A percentile compares a stretch with the other conserved stretches of the same genome.
phyloP scores from a whole-genome alignment of 2,329 filamentous ascomycete species.

The Penicillium fuscoglaucum region DNA sequence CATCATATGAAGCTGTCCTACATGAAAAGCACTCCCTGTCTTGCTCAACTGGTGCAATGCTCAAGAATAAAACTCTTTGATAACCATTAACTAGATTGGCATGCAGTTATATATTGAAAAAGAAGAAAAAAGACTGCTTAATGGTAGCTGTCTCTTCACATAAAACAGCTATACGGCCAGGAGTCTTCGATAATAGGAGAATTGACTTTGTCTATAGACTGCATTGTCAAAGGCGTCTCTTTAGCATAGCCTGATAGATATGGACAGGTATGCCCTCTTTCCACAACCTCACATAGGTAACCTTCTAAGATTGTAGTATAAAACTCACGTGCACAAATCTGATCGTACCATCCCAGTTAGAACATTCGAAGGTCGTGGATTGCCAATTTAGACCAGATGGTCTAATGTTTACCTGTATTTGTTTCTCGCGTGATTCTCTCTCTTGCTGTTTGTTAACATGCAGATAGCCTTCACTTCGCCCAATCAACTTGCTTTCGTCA shows the following conservation, averaged over 20 bases:
- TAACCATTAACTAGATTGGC: background rate
- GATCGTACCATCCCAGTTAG: background rate
- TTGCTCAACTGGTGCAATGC: background rate
- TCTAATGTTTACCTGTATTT: background rate
- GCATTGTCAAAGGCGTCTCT: background rate
- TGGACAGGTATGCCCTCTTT: background rate
- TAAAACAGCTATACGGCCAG: no score
- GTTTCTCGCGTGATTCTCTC: background rate
- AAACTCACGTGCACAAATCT: no score
- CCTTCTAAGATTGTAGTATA: background rate
- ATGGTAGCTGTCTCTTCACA: background rate
- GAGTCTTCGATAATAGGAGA: background rate
- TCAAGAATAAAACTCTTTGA: background rate
- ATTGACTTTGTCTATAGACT: no score
- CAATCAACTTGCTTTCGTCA: background rate
- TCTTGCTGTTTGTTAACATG: background rate
- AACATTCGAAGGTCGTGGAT: background rate
- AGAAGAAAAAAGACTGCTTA: background rate
- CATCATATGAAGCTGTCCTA: background rate
- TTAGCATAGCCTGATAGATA: background rate
- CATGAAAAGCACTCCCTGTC: background rate
- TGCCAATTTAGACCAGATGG: background rate
- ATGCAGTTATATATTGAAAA: background rate
- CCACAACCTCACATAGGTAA: background rate
- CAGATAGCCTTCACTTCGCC: background rate